A percentile compares a stretch with the other conserved stretches of the same genome.
These are phyloP conservation scores for Coemansia biformis DNA, from an alignment of 192 early-diverging fungal species.

Conservation along the genomic window DNA sequence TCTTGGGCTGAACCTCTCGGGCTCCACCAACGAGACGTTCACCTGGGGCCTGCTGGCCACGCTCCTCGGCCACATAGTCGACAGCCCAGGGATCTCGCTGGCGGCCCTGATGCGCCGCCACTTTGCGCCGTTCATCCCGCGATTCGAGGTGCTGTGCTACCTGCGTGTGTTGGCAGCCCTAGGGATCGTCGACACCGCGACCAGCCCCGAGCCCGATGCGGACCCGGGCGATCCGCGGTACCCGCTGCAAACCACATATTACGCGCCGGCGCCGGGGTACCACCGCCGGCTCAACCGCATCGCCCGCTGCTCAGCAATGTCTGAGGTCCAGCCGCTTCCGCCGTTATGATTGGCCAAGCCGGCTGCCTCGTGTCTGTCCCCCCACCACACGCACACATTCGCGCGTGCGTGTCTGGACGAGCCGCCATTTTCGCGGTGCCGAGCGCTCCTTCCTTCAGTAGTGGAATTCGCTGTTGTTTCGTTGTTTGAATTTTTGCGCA, in stretches of 20 bases:
- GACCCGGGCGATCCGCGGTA: not conserved
- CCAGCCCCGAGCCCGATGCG: not conserved
- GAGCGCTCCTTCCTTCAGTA: too few species aligned
- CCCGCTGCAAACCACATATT: slow-evolving; percentile 9
- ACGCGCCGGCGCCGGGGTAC: slow-evolving; percentile 14
- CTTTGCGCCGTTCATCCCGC: slow-evolving; percentile 31
- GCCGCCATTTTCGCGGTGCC: too few species aligned
- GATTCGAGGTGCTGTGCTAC: slow-evolving; percentile 22
- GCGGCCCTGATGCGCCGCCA: slow-evolving; percentile 23
- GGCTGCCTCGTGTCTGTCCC: too few species aligned
- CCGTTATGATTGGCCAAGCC: too few species aligned
- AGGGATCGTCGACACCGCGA: slow-evolving; percentile 14
- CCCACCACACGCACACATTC: too few species aligned
- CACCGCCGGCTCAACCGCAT: not conserved
- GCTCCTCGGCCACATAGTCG: slow-evolving; percentile 20
- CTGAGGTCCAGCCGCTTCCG: not conserved
- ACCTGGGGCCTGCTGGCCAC: slow-evolving; percentile 16
- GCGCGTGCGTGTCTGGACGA: too few species aligned
- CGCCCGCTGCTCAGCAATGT: not conserved
- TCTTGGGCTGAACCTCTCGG: slow-evolving; percentile 30
- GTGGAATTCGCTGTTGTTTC: too few species aligned
- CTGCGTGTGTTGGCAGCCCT: slow-evolving; percentile 16
- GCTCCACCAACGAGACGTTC: slow-evolving; percentile 16
- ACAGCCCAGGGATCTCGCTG: slow-evolving; percentile 34
- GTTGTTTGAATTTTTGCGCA: too few species aligned